phyloP scores from a whole-genome alignment of 2,329 filamentous ascomycete species.

The Shiraia sp. region DNA sequence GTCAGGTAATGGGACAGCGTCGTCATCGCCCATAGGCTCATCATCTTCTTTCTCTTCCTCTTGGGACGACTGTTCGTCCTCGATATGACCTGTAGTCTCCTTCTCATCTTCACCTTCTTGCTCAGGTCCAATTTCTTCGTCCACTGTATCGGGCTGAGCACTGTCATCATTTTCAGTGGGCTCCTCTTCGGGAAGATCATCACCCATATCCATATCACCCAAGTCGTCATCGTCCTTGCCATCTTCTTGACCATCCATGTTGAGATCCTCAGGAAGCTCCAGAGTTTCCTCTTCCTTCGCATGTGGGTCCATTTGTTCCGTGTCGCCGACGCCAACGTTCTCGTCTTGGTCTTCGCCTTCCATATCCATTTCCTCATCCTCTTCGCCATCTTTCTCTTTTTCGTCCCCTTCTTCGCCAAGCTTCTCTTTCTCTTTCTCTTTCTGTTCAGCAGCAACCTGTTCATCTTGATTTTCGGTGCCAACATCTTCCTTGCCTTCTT shows the following conservation, averaged over 20 bases:
- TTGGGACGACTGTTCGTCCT: conserved; percentile 48
- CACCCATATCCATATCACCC: conserved; percentile 43
- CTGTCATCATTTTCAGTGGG: conserved; percentile 37
- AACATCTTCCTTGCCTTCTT: conserved; percentile 65
- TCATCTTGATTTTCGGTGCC: conserved; percentile 55
- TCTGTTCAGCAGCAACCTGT: conserved; percentile 51
- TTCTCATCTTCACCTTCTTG: conserved; percentile 40
- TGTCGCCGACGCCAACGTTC: conserved; percentile 67
- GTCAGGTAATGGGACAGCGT: conserved; percentile 41
- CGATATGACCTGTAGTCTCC: conserved; percentile 39
- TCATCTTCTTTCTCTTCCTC: conserved; percentile 53
- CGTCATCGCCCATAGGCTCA: conserved; percentile 51
- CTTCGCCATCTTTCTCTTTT: conserved; percentile 62
- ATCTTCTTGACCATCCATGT: conserved; percentile 70
- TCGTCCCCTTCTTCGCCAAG: conserved; percentile 62
- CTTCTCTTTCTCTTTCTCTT: conserved; percentile 56
- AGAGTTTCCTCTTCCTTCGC: conserved; percentile 80
- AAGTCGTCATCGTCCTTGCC: conserved; percentile 57
- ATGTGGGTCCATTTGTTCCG: conserved; percentile 71
- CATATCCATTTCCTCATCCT: conserved; percentile 56
- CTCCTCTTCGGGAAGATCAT: conserved; percentile 39
- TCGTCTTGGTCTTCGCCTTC: conserved; percentile 64
- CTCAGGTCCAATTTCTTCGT: conserved; percentile 39
- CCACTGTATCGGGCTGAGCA: conserved; percentile 34
- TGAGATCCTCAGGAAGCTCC: conserved; percentile 85